Conservation (phyloP, 2,329 filamentous ascomycete genomes). For the Fusarium siculi region DNA sequence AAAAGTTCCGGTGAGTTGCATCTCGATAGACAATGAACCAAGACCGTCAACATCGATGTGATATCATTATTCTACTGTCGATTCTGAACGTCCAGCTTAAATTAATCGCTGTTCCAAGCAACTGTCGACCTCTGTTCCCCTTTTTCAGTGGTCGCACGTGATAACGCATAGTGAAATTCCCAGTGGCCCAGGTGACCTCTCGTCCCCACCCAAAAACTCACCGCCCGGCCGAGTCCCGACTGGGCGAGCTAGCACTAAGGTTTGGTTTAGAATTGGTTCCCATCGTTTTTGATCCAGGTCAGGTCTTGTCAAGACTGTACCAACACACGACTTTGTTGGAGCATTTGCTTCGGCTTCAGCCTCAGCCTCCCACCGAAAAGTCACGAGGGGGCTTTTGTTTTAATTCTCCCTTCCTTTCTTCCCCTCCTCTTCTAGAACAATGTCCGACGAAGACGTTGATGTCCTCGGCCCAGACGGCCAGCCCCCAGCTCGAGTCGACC, state of each 20-base stretch:
- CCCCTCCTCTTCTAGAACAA: conserved; percentile 26
- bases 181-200: conserved; percentile 42
- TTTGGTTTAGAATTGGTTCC: conserved; percentile 3
- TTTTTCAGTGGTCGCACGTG: conserved; percentile 28
- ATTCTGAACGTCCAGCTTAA: background rate
- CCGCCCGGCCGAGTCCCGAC: conserved; percentile 43
- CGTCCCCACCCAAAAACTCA: conserved; percentile 41
- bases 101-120: background rate
- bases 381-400: conserved; percentile 17
- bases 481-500: conserved; percentile 49
- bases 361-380: background rate
- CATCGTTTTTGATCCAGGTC: conserved; percentile 3
- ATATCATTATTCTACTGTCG: conserved; percentile 6
- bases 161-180: conserved; percentile 39
- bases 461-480: conserved; percentile 51
- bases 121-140: background rate
- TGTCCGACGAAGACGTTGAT: conserved; percentile 55
- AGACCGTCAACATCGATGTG: background rate
- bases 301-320: conserved; percentile 2
- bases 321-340: conserved; percentile 20
- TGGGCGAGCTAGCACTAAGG: conserved; percentile 23
- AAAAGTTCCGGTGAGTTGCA: conserved; percentile 19
- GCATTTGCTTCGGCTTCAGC: conserved; percentile 36
- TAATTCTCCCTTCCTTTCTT: background rate
- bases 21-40: background rate